A percentile compares a stretch with the other conserved stretches of the same genome.
These are phyloP conservation scores for Phoma sp. DNA, from an alignment of 2,329 filamentous ascomycete genomes.

Conservation along the genomic window DNA sequence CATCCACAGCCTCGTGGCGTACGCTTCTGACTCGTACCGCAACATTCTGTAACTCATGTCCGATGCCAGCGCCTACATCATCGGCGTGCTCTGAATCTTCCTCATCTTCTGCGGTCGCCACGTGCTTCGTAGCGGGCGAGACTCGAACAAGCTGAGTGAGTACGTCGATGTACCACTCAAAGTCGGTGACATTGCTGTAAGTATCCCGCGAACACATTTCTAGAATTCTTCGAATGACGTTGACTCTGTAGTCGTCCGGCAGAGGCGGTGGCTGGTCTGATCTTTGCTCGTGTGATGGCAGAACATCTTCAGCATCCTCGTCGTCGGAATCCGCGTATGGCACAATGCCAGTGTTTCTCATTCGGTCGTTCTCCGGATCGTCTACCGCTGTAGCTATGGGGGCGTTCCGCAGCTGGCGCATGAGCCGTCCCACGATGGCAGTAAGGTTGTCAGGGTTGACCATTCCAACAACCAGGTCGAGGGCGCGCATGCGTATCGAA, in stretches of 20 bases:
- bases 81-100: constrained; percentile 37
- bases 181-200: constrained; percentile 85
- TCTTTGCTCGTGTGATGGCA: constrained; percentile 61
- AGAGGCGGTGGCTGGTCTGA: constrained; percentile 65
- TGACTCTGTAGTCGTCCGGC: constrained; percentile 84
- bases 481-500: constrained; percentile 89
- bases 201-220: constrained; percentile 90
- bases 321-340: constrained; percentile 64
- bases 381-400: constrained; percentile 61
- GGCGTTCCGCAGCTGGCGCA: constrained; percentile 79
- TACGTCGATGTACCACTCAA: constrained; percentile 97
- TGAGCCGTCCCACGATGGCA: constrained; percentile 82
- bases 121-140: constrained; percentile 62
- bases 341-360: constrained; percentile 51
- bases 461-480: constrained; percentile 93
- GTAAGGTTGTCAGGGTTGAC: constrained; percentile 86
- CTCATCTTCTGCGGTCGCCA: constrained; percentile 34
- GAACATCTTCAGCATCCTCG: constrained; percentile 62
- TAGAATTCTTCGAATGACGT: constrained; percentile 82
- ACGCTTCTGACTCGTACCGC: constrained; percentile 90
- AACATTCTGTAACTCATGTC: constrained; percentile 85
- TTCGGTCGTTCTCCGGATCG: constrained; percentile 57
- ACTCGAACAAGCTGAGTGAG: constrained; percentile 80
- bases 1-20: constrained; percentile 78
- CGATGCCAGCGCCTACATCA: constrained; percentile 73